A percentile compares a stretch with the other conserved stretches of the same genome.
These are phyloP conservation scores for Ananas comosus DNA, from an alignment of 176 grass and related monocot species.

Conservation along the genomic window DNA sequence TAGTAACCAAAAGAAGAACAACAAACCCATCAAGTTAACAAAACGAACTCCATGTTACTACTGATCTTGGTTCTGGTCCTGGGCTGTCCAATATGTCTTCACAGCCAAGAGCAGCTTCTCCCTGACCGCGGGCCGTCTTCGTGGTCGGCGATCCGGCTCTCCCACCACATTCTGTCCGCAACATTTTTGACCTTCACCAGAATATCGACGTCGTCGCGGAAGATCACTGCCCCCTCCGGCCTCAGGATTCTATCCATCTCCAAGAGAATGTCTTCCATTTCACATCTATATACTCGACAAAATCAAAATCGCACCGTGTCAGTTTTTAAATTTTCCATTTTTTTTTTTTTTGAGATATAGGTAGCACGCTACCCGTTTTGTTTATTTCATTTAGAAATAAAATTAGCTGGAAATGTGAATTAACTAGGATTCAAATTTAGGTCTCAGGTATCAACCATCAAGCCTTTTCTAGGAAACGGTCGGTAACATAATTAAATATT, in stretches of 20 bases:
- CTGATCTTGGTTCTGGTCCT: constrained; percentile 37
- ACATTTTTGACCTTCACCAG: constrained; percentile 80
- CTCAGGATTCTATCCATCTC: constrained; percentile 93
- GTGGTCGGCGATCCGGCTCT: constrained; percentile 84
- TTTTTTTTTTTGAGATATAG: too few species aligned
- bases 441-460: too few species aligned
- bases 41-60: constrained; percentile 20
- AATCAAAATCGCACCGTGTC: too few species aligned
- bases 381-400: too few species aligned
- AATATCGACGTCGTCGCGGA: constrained; percentile 77
- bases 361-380: too few species aligned
- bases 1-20: neutral
- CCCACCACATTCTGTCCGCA: constrained; percentile 77
- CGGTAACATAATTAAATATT: too few species aligned
- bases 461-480: too few species aligned
- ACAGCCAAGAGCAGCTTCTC: constrained; percentile 90
- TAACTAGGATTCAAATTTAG: too few species aligned
- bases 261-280: constrained; percentile 65
- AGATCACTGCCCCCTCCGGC: constrained; percentile 75
- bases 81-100: constrained; percentile 81
- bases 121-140: constrained; percentile 80
- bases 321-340: too few species aligned
- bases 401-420: too few species aligned
- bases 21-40: constrained; percentile 14
- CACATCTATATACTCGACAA: constrained; percentile 28